A percentile compares a stretch with the other conserved stretches of the same genome.
Conservation (phyloP, 202 grass and related monocot species). For the Panicum hallii region DNA sequence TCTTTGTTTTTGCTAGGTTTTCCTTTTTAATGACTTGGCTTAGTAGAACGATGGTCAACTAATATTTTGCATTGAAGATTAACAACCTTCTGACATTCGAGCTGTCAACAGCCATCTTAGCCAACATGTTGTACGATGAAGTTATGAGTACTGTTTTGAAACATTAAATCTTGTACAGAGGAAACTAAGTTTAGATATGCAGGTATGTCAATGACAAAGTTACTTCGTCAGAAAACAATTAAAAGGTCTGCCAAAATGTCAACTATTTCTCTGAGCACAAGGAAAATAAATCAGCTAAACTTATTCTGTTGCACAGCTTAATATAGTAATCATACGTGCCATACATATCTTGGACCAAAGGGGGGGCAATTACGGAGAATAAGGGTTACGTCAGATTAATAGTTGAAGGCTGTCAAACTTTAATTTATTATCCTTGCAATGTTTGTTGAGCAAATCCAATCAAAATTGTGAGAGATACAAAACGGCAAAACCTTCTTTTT, state of each 20-base stretch:
- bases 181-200: conserved; percentile 11
- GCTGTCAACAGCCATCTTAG: not conserved
- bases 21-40: not conserved
- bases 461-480: not conserved
- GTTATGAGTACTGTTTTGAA: not conserved
- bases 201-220: not conserved
- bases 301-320: conserved; percentile 14
- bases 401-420: not conserved
- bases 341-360: not conserved
- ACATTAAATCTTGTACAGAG: conserved; percentile 5
- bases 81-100: not conserved
- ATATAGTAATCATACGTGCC: conserved; percentile 9
- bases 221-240: not conserved
- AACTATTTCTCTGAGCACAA: conserved; percentile 35
- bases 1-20: not conserved
- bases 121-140: not conserved
- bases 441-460: not conserved
- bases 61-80: conserved; percentile 30
- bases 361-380: not conserved
- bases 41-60: conserved; percentile 15
- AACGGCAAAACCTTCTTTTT: not conserved
- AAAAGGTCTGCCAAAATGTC: conserved; percentile 11
- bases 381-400: not conserved
- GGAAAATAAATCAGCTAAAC: conserved; percentile 28
- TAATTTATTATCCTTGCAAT: not conserved